Base-by-base conservation (phyloP, 371 early-diverging fungal species). In the Gilbertella persicaria region DNA sequence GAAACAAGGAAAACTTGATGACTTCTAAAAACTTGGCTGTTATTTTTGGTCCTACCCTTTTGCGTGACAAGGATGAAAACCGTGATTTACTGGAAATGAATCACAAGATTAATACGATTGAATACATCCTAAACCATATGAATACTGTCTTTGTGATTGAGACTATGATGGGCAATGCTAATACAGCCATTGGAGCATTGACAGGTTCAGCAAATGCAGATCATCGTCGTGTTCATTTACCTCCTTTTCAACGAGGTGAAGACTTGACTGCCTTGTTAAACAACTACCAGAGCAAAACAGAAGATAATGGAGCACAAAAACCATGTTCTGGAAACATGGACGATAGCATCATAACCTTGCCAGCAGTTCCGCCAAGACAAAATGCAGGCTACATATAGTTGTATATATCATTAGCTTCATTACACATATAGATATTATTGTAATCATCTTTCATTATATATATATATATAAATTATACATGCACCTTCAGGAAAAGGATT, bases 1-100 rank as follows among this genome's bases (percentile, higher is more conserved):
- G 71, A 28, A 69, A 74, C 19, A 50, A 61, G 35, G 69, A 76
- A 17, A 96, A 94, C 66, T 67, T 87, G 51, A 96, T 96, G 96
- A 83, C 82, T 8, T 67, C 90, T 21, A 86, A 89, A 55, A 96
- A 95, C 46, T 65, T 96, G 28, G 91, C 92, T 7, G 90, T 95
- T 1, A 93, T 96, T 41, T 93, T 96, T 80, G 95, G 93, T 0
- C 96, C 95, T 0, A 93, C 91, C 3, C 67, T 96, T 21, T 66
- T 96, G 70, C 80, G 88, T 45, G 79, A 86, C 52, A 72, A 71
- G 13, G 78, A 88, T 43, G 76, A 86, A 16, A 73, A 70, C 17
- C 62, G 73, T 16, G 95, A 95, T 54, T 72, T 95, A 47, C 64
- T 83, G 23, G 91, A 94, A 42, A 91, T 92, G 88, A 80, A 81